A percentile compares a stretch with the other conserved stretches of the same genome.
phyloP scores from a whole-genome alignment of 2,329 filamentous ascomycete genomes.

The Aspergillus japonicus region DNA sequence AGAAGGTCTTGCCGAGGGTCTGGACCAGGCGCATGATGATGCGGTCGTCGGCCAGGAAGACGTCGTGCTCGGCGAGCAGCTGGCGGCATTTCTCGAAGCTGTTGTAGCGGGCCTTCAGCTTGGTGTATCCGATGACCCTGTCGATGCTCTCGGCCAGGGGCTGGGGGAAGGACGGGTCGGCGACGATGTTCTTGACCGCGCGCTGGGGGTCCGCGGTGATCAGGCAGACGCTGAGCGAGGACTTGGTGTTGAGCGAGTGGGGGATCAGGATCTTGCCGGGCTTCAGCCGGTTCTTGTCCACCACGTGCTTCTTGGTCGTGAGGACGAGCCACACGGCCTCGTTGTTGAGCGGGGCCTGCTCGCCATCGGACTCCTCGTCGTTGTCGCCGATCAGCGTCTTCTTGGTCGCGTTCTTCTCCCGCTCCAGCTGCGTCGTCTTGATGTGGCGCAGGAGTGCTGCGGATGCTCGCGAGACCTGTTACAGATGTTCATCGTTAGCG shows the following conservation, averaged over 20 bases:
- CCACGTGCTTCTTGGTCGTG: slow-evolving; percentile 65
- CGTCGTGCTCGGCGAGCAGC: slow-evolving; percentile 79
- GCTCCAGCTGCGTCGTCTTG: slow-evolving; percentile 49
- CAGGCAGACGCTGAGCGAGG: slow-evolving; percentile 72
- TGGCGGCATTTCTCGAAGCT: slow-evolving; percentile 84
- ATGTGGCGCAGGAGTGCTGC: slow-evolving; percentile 60
- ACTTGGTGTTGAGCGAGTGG: slow-evolving; percentile 68
- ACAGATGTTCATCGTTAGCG: slow-evolving; percentile 6
- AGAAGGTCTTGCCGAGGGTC: slow-evolving; percentile 87
- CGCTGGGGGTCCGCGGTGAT: slow-evolving; percentile 83
- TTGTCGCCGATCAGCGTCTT: slow-evolving; percentile 54
- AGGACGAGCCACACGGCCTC: slow-evolving; percentile 61
- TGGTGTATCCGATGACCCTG: slow-evolving; percentile 75
- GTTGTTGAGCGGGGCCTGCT: slow-evolving; percentile 46
- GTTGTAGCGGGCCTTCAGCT: slow-evolving; percentile 86
- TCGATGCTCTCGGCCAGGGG: slow-evolving; percentile 67
- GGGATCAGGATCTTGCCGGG: slow-evolving; percentile 78
- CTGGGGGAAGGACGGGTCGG: slow-evolving; percentile 68
- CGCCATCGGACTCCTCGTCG: slow-evolving; percentile 47
- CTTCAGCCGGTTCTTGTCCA: slow-evolving; percentile 75
- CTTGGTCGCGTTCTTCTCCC: slow-evolving; percentile 51
- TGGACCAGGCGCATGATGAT: slow-evolving; percentile 71
- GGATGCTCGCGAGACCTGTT: slow-evolving; percentile 58
- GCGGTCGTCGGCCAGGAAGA: slow-evolving; percentile 90
- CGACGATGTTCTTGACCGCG: slow-evolving; percentile 84